Percentiles rank a stretch among this genome's conserved stretches.
phyloP scores from a whole-genome alignment of 2,329 filamentous ascomycete genomes.

The Diaporthe ampelina region DNA sequence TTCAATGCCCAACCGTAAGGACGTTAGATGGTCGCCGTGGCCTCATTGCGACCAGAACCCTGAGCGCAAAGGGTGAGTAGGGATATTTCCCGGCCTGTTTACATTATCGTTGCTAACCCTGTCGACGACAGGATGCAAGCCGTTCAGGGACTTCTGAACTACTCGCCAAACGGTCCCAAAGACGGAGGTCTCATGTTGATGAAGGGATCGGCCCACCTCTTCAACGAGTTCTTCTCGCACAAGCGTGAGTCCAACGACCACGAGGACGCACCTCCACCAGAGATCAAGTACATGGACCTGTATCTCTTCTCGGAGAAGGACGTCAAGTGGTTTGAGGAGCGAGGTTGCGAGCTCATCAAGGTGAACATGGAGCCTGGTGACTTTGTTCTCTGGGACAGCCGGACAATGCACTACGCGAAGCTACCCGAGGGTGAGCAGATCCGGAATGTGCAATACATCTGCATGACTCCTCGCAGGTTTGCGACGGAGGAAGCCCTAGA shows the following conservation, averaged over 20 bases:
- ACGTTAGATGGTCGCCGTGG: constrained; percentile 57
- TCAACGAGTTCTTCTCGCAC: constrained; percentile 48
- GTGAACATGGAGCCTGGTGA: constrained; percentile 60
- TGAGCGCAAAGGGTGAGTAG: constrained; percentile 52
- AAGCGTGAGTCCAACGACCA: constrained; percentile 49
- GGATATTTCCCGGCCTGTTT: neutral
- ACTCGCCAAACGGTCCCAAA: constrained; percentile 58
- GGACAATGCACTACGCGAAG: constrained; percentile 57
- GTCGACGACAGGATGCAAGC: constrained; percentile 60
- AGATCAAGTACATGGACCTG: constrained; percentile 52
- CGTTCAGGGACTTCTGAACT: constrained; percentile 61
- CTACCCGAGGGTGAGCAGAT: constrained; percentile 50
- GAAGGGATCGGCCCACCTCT: constrained; percentile 53
- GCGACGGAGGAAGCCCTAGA: constrained; percentile 51
- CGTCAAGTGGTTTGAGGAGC: constrained; percentile 53
- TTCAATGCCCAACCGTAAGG: constrained; percentile 50
- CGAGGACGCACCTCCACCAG: constrained; percentile 49
- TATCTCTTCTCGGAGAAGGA: constrained; percentile 49
- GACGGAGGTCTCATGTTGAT: constrained; percentile 61
- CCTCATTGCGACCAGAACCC: constrained; percentile 60
- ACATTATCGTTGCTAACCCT: constrained; percentile 39
- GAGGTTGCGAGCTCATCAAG: constrained; percentile 52
- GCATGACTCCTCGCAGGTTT: constrained; percentile 53
- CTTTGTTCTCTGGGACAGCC: constrained; percentile 52
- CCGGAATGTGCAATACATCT: constrained; percentile 54